Percentiles rank a stretch among this genome's conserved stretches.
These are phyloP conservation scores for Panaeolus cyanescens DNA, from an alignment of 768 basidiomycete genomes.

Conservation along the genomic window DNA sequence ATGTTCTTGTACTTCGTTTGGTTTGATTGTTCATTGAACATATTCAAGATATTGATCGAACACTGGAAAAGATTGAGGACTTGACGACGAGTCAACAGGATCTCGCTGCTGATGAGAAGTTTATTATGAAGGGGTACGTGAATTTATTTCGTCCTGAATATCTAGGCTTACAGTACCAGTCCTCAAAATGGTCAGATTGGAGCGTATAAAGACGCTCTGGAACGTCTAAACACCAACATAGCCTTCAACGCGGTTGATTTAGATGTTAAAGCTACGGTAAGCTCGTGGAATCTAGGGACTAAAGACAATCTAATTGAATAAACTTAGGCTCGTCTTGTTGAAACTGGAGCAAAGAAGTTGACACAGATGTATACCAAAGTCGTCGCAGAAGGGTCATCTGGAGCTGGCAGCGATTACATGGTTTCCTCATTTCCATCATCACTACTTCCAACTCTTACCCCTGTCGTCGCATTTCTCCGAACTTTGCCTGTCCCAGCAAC, in stretches of 20 bases:
- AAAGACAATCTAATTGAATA: neutral
- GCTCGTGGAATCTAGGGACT: conserved; percentile 3
- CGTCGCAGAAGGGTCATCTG: conserved; percentile 85
- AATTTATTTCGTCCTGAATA: neutral
- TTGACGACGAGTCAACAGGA: conserved; percentile 76
- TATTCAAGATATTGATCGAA: conserved; percentile 74
- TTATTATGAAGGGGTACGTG: conserved; percentile 73
- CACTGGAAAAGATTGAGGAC: conserved; percentile 77
- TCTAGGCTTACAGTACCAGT: conserved; percentile 33
- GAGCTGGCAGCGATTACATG: conserved; percentile 57
- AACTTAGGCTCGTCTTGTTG: conserved; percentile 65
- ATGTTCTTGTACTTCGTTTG: conserved; percentile 23
- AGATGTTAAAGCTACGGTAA: conserved; percentile 57
- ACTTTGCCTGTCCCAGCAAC: conserved; percentile 75
- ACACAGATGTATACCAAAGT: conserved; percentile 83
- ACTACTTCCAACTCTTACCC: conserved; percentile 53
- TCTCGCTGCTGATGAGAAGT: conserved; percentile 73
- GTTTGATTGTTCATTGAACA: neutral
- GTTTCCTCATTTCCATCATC: conserved; percentile 56
- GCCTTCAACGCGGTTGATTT: conserved; percentile 70
- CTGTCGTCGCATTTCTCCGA: conserved; percentile 70
- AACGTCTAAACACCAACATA: conserved; percentile 76
- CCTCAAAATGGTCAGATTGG: conserved; percentile 71
- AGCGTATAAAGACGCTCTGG: conserved; percentile 69
- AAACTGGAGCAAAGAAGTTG: conserved; percentile 83